Evolutionary conservation across 495 filamentous ascomycete species (phyloP).

Genomic region (Penicillium longicatenatum): DNA sequence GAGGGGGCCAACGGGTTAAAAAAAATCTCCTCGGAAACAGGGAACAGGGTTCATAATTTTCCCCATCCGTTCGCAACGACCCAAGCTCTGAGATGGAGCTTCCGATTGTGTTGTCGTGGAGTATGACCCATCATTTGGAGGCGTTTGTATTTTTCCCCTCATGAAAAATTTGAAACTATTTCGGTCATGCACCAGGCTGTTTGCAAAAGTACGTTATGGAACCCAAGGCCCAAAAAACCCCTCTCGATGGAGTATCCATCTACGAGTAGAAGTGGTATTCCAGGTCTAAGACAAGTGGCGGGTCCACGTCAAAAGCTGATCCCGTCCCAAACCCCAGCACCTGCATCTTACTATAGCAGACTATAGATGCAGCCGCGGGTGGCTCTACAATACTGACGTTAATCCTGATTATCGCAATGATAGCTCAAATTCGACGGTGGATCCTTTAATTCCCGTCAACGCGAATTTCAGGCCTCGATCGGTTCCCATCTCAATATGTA

Average conservation of each 20-base stretch:
- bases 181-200: neutral
- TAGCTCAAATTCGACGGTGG: slow-evolving; percentile 24
- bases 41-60: neutral
- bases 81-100: slow-evolving; percentile 2
- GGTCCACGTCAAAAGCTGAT: slow-evolving; percentile 20
- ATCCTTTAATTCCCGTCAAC: slow-evolving; percentile 19
- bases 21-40: neutral
- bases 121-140: neutral
- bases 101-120: neutral
- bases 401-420: slow-evolving; percentile 7
- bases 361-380: slow-evolving; percentile 19
- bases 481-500: slow-evolving; percentile 15
- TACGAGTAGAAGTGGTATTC: neutral
- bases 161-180: neutral
- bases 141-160: neutral
- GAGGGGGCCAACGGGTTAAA: neutral
- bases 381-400: slow-evolving; percentile 19
- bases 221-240: neutral
- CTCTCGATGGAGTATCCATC: neutral
- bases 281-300: slow-evolving; percentile 23
- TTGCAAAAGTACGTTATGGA: neutral
- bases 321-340: slow-evolving; percentile 4
- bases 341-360: slow-evolving; percentile 13
- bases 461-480: slow-evolving; percentile 8
- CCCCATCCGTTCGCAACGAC: slow-evolving; percentile 4